A percentile compares a stretch with the other conserved stretches of the same genome.
Evolutionary conservation across 2,329 filamentous ascomycete species (phyloP).

Genomic region (Clonostachys solani): DNA sequence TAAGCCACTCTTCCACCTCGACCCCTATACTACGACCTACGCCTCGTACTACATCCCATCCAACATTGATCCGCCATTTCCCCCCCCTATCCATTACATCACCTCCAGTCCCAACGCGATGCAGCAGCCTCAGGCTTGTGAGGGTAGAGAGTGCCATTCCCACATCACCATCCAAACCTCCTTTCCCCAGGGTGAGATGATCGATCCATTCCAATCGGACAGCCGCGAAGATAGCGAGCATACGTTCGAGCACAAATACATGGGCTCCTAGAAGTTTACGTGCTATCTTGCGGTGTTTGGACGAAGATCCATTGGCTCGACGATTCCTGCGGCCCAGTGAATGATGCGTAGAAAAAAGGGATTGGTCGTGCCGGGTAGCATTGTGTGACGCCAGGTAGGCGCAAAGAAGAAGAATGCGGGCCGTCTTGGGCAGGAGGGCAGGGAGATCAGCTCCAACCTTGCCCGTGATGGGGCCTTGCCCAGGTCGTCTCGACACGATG

Average conservation of each 20-base stretch:
- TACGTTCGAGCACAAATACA: conserved; percentile 72
- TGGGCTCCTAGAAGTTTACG: conserved; percentile 73
- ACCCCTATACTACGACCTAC: conserved; percentile 71
- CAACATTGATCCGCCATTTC: conserved; percentile 75
- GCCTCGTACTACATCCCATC: conserved; percentile 70
- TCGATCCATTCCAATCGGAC: conserved; percentile 53
- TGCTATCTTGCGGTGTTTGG: conserved; percentile 63
- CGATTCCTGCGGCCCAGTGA: conserved; percentile 41
- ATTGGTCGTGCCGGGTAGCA: conserved; percentile 65
- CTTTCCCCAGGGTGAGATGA: conserved; percentile 13
- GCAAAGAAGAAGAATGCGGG: conserved; percentile 69
- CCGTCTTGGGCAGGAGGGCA: conserved; percentile 63
- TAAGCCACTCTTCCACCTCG: conserved; percentile 74
- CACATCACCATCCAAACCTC: conserved; percentile 48
- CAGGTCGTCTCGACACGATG: conserved; percentile 37
- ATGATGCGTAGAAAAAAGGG: conserved; percentile 71
- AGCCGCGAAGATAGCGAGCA: conserved; percentile 73
- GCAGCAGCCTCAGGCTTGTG: conserved; percentile 63
- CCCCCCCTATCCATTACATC: conserved; percentile 66
- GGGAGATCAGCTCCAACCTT: conserved; percentile 38
- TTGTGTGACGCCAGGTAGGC: conserved; percentile 83
- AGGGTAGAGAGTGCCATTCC: conserved; percentile 68
- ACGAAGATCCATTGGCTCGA: conserved; percentile 28
- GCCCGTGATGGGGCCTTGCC: conserved; percentile 1
- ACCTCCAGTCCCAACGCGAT: conserved; percentile 51